Evolutionary conservation across 257 asterid species (phyloP), one percentile per base, ranked within the genome.

Genomic region (Solanum neorickii): DNA sequence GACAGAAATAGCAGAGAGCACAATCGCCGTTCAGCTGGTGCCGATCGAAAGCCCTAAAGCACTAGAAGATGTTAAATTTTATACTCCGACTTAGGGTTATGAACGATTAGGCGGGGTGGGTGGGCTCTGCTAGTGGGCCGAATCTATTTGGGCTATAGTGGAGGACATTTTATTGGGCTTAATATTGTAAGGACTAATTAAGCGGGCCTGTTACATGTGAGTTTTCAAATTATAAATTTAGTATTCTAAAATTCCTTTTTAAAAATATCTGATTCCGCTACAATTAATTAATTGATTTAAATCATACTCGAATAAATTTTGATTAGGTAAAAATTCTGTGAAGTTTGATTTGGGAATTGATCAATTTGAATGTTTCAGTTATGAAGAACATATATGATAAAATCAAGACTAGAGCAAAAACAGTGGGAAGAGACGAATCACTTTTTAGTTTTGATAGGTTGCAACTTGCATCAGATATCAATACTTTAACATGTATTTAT

Each of bases 1-100:
- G 85, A 80, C 85, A 80, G 85, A 80, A 80, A 80, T 47, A 80
- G 20, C 44, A 80, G 85, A 80, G 68, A 80, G 85, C 85, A 80
- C 85, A 80, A 29, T 47, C 25, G 44, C 85, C 85, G 85, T 47
- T 80, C 85, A 80, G 85, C 85, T 47, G 68, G 68, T 80, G 85
- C 85, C 85, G 85, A 80, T 80, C 68, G 29, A 47, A 80, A 80
- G 66, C 84, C 68, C 16, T 27, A 0, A 16, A 1, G 15, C 1
- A n/a, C 11, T 6, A 29, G 11, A 80, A 11, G 20, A 9, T 47
- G 20, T 1, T 0, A 49, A 52, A 2, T 16, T 47, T 27, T 47
- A 80, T 80, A 80, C 44, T 47, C 18, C 68, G 20, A 29, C 44
- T 80, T 80, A 80, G 85, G 85, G 85, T 47, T 80, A 80, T 47